Base-by-base conservation (phyloP, 768 basidiomycete species). In the Psilocybe cubensis region DNA sequence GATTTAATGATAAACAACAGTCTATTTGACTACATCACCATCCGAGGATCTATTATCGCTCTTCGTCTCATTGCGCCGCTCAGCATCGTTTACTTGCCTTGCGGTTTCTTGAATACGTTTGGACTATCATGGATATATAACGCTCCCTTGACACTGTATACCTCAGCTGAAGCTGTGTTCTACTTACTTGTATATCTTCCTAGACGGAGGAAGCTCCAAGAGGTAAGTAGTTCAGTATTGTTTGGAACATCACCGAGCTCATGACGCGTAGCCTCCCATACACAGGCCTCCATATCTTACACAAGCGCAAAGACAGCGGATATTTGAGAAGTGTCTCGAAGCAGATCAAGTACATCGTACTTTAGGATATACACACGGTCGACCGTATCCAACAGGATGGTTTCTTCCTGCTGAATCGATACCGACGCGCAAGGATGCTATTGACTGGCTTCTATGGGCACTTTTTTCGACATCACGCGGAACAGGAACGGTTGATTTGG, bases 401-500 rank as follows among this genome's bases (percentile, higher is more conserved):
- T 88, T 88, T 67, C 66, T 76, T 6, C 72, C 71, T n/a, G 24
- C 27, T 20, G 14, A 69, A 47, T 24, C 41, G 6, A 20, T 52
- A 52, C 52, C 61, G 45, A 75, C 72, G 48, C 76, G 76, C 18
- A 75, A 80, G 17, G 86, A 88, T 57, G 68, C 81, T 38, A 45
- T 74, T 4, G 83, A 86, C 44, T 89, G 86, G 87, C 66, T 88
- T n/a, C 72, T 84, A 5, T 89, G 86, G 86, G 82, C 84, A 0
- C 58, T 88, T 21, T 88, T 87, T 65, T 79, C 79, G 1, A 68
- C 74, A 3, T 70, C 76, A 4, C 64, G 69, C 25, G 64, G 71
- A 4, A 64, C 60, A 3, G 52, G 60, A 20, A 58, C 72, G 17
- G 58, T 49, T 4, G 58, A 50, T 27, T 20, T 43, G 28, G 21